These are phyloP conservation scores for Aspergillus sp. DNA, from an alignment of 2,329 filamentous ascomycete genomes.

Conservation along the genomic window DNA sequence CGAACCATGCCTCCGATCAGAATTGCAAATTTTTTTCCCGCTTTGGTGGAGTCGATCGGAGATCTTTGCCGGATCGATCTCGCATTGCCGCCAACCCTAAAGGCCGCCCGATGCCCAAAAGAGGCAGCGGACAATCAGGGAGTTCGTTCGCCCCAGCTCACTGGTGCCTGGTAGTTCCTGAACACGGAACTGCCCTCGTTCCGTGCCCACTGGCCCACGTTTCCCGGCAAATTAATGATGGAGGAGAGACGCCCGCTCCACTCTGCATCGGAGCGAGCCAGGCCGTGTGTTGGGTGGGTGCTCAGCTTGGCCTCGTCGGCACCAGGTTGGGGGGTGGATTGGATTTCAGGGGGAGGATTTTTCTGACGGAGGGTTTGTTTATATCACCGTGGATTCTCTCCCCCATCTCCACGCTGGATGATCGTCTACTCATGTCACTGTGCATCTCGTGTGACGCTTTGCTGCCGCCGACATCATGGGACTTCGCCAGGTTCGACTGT, in stretches of 20 bases:
- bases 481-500: conserved; percentile 1
- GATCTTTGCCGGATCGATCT: neutral
- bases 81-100: neutral
- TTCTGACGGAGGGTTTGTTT: neutral
- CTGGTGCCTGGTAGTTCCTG: neutral
- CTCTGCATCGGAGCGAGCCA: neutral
- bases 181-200: neutral
- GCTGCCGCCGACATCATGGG: neutral
- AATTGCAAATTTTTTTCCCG: neutral
- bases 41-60: neutral
- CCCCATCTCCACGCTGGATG: neutral
- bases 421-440: neutral
- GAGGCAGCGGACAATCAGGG: neutral
- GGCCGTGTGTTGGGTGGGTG: no score
- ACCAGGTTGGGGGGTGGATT: neutral
- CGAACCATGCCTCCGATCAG: neutral
- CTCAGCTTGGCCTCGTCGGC: neutral
- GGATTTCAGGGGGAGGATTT: neutral
- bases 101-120: neutral
- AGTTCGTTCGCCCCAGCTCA: neutral
- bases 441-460: neutral
- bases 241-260: neutral
- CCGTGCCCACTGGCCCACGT: neutral
- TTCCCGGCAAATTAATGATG: neutral
- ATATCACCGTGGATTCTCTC: neutral